Base-by-base conservation (phyloP, 306 rosid species). In the Trifolium dubium region DNA sequence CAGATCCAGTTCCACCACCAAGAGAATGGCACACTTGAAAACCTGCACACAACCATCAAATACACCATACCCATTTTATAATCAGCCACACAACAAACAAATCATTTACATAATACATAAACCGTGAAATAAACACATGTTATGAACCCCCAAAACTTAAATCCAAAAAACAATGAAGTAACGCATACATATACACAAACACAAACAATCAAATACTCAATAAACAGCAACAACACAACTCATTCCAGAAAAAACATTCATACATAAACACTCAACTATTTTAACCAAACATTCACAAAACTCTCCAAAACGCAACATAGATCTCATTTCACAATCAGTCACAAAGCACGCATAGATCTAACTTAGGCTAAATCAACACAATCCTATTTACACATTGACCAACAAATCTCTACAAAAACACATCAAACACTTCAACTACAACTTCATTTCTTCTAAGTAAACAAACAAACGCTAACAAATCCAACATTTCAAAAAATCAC, bases 1-100 rank as follows among this genome's bases (percentile, higher is more conserved):
- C 66, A 60, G 66, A 60, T 14, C 66, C 66, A 60, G 66, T 60
- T 60, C 66, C 66, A 14, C 66, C 66, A 14, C 66, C 66, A 60
- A 60, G 66, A 2, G 66, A 60, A 32, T 60, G 66, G 23, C 66
- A 60, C 10, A 60, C 40, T n/a, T 60, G 66, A 60, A 60, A 60
- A 13, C 66, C 66, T 60, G 41, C 43, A 60, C 66, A 60, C 0
- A 14, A 6, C 18, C 7, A 31, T 15, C 28, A 5, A 60, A 60
- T 17, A 60, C 19, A 30, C 39, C 40, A 14, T 5, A 60, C 23
- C 19, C 11, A 13, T 60, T 60, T 60, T 41, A 31, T 6, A 6
- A 6, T 56, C 63, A 56, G 37, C 15, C 63, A 56, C 37, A 19
- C 10, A 18, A 51, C 7, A 1, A 10, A 19, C n/a, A 55, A 19